Base-by-base conservation (phyloP, 176 grass and related monocot genomes). In the Raddia guianensis region DNA sequence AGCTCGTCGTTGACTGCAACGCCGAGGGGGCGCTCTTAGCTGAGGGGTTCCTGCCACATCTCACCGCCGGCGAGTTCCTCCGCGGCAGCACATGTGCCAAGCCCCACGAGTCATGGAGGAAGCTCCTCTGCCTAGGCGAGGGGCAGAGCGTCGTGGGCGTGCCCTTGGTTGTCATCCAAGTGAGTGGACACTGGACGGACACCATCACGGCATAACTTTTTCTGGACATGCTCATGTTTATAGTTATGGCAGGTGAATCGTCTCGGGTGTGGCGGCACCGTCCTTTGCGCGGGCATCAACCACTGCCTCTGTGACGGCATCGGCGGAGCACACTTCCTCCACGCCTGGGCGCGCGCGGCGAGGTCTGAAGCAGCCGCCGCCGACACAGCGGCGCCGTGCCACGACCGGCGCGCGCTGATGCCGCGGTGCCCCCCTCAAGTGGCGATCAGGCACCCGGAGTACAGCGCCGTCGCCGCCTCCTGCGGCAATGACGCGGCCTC, bases 281-380 rank as follows among this genome's bases (percentile, higher is more conserved):
- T 93, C 19, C 79, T 98, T 52, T 95, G 90, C 84, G 93, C 90
- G 5, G 90, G 84, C 42, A 95, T 98, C 72, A 95, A 79, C 86
- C 95, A 98, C 86, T 95, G 95, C 74, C 81, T 98, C 71, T 93
- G 92, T 55, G 95, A 98, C 70, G 95, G 92, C 70, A 82, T 98
- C 43, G 95, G 89, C 12, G 86, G 92, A 21, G 88, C 95, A 13
- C 88, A 95, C 46, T 98, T 98, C 62, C 90, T 98, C 55, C 84
- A 93, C 34, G 88, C 95, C 15, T 95, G 95, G 92, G 95, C 92
- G 11, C 81, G 65, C 8, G 76, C 83, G 70, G 82, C 84, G 12
- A 18, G 61, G 61, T 7, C 89, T 44, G 63, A 69, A 14, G 65
- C 54, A 5, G 35, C 19, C 77, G 32, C 0, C 37, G 37, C 37